Conservation (phyloP, 352 stramenopile genomes). For the Plasmopara halstedii region DNA sequence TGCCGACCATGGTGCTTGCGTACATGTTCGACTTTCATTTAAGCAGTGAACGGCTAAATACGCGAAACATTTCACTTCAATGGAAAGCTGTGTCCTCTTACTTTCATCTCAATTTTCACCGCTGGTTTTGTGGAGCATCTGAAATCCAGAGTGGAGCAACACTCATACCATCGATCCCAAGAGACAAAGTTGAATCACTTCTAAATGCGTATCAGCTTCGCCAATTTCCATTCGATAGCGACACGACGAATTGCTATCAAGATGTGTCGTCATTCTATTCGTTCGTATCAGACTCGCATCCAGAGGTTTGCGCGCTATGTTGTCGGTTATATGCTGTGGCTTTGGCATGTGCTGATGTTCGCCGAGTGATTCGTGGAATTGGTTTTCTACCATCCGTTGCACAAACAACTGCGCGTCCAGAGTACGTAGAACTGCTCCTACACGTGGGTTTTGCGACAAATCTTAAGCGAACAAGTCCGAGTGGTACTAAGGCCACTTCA, state of each 20-base stretch:
- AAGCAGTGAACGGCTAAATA: slow-evolving; percentile 46
- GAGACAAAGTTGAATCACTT: slow-evolving; percentile 35
- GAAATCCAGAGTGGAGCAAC: slow-evolving; percentile 6
- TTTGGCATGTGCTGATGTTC: slow-evolving; percentile 48
- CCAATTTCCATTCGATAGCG: slow-evolving; percentile 65
- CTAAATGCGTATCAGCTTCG: slow-evolving; percentile 54
- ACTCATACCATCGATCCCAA: slow-evolving; percentile 16
- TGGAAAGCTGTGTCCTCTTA: slow-evolving; percentile 55
- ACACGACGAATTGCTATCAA: slow-evolving; percentile 64
- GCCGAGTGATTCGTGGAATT: slow-evolving; percentile 47
- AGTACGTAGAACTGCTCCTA: slow-evolving; percentile 50
- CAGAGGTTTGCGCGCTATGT: slow-evolving; percentile 71
- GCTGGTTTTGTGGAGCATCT: slow-evolving; percentile 44
- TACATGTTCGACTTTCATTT: slow-evolving; percentile 80
- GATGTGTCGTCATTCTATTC: slow-evolving; percentile 83
- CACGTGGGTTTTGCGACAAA: slow-evolving; percentile 65
- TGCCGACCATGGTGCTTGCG: slow-evolving; percentile 63
- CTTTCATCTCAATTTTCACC: slow-evolving; percentile 58
- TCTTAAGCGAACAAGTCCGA: slow-evolving; percentile 21
- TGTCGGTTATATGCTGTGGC: slow-evolving; percentile 68
- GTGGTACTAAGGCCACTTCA: neutral
- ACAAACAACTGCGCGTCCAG: slow-evolving; percentile 37
- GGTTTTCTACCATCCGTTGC: slow-evolving; percentile 49
- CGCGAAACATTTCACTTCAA: slow-evolving; percentile 31
- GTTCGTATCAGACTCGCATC: slow-evolving; percentile 72